Evolutionary conservation across 257 asterid genomes (phyloP).

Genomic region (Plectranthus barbatus): DNA sequence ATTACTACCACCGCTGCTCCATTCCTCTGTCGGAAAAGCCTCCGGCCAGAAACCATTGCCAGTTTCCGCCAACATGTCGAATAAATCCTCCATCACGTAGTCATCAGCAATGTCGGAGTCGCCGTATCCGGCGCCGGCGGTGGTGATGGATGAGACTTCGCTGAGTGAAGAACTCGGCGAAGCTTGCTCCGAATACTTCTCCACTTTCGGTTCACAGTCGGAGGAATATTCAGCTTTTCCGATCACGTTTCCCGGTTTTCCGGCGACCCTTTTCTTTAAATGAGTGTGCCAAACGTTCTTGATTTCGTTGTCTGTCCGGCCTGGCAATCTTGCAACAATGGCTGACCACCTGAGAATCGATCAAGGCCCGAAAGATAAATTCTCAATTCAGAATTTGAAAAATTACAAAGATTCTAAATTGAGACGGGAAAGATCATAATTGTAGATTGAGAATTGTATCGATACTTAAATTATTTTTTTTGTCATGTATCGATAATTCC

Average conservation of each 20-base stretch:
- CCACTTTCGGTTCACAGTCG: constrained; percentile 1
- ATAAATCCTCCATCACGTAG: not conserved
- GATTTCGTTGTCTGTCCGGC: constrained; percentile 47
- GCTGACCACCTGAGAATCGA: constrained; percentile 35
- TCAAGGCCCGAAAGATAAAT: no score
- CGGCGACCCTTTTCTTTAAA: constrained; percentile 26
- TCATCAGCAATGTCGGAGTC: not conserved
- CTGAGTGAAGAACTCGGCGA: constrained; percentile 21
- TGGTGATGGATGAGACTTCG: constrained; percentile 12
- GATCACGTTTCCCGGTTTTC: not conserved
- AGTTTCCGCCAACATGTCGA: constrained; percentile 9
- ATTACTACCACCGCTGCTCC: constrained; percentile 13
- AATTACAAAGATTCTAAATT: no score
- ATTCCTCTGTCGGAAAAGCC: constrained; percentile 8
- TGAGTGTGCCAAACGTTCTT: constrained; percentile 44
- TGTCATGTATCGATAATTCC: no score
- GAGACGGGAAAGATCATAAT: no score
- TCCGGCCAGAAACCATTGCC: constrained; percentile 21
- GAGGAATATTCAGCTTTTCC: not conserved
- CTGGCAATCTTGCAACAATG: constrained; percentile 40
- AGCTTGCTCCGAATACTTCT: not conserved
- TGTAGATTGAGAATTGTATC: no score
- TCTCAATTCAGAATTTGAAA: no score
- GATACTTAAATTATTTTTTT: no score
- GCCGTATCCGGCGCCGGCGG: not conserved